Conservation (phyloP, 2,329 filamentous ascomycete species). For the Alternaria postmessia region DNA sequence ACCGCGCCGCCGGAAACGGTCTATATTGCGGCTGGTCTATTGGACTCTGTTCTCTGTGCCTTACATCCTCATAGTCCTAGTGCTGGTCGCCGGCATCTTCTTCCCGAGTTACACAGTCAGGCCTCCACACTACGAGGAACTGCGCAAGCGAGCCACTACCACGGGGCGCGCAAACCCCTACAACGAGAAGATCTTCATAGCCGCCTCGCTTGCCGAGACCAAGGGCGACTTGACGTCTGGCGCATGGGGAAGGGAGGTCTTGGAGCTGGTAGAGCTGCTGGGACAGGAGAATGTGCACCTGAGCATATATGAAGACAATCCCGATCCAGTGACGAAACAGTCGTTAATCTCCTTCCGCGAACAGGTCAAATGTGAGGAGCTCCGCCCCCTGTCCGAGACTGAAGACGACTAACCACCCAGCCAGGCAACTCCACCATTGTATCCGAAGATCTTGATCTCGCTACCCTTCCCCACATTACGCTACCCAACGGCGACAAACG, state of each 20-base stretch:
- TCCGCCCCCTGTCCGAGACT: not conserved
- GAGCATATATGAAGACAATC: slow-evolving; percentile 77
- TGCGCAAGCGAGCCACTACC: slow-evolving; percentile 47
- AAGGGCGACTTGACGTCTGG: slow-evolving; percentile 68
- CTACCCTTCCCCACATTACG: slow-evolving; percentile 65
- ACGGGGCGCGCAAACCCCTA: slow-evolving; percentile 59
- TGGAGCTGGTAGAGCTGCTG: slow-evolving; percentile 70
- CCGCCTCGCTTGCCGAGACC: slow-evolving; percentile 73
- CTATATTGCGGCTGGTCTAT: slow-evolving; percentile 41
- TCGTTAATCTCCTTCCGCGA: slow-evolving; percentile 64
- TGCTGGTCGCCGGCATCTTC: slow-evolving; percentile 58
- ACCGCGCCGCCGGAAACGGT: slow-evolving; percentile 44
- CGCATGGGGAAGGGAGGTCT: slow-evolving; percentile 68
- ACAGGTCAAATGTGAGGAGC: slow-evolving; percentile 55
- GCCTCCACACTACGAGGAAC: slow-evolving; percentile 61
- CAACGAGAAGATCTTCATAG: slow-evolving; percentile 76
- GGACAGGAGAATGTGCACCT: slow-evolving; percentile 74
- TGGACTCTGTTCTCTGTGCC: slow-evolving; percentile 44
- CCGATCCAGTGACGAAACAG: slow-evolving; percentile 63
- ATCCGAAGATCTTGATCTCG: slow-evolving; percentile 66
- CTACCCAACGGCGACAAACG: slow-evolving; percentile 69
- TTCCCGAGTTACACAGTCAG: slow-evolving; percentile 65
- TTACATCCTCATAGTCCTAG: slow-evolving; percentile 45
- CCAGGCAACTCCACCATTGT: slow-evolving; percentile 61
- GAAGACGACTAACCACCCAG: slow-evolving; percentile 21